Base-by-base conservation (phyloP, 176 grass and related monocot genomes). In the Neostapfia colusana region DNA sequence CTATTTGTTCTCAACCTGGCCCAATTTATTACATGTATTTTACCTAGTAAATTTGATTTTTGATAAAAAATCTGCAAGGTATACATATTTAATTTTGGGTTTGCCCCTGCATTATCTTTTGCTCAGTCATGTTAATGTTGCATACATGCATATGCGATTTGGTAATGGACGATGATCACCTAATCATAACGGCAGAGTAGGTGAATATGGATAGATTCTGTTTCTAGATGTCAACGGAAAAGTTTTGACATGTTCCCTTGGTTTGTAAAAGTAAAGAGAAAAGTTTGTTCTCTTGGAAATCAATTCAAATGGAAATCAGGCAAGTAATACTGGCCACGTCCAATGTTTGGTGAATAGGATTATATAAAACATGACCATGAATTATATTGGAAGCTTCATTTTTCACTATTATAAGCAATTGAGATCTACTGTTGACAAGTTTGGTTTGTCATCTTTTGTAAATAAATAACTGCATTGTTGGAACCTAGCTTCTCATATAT, bases 141-240 rank as follows among this genome's bases (percentile, higher is more conserved):
- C 57, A 14, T 61, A 3, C 50, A 12, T 26, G 23, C 8, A 35
- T 14, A n/a, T 24, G 27, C 51, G 25, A 75, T 86, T 69, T 18
- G 28, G 37, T 24, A 26, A 24, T 60, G 53, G n/a, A 14, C 10
- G 0, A 75, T 69, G 23, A 62, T 86, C 53, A 75, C 77, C 70
- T 62, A 85, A 80, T 72, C 83, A 79, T 85, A 60, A 79, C 21
- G 2, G 46, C 62, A 51, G 10, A 16, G 64, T 63, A 51, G 64
- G 65, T 70, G 65, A 48, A 74, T 60, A 31, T 59, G 17, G 40
- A 49, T 35, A 20, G 15, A 66, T 34, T 64, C 26, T 7, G 6
- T 49, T 20, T 7, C 9, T 38, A 55, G 25, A 69, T 63, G 63
- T 31, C 9, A 59, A 1, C 26, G 12, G 14, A 8, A 68, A 83